Evolutionary conservation across 495 filamentous ascomycete species (phyloP), one percentile per base, ranked within the genome.

Genomic region (Lasiosphaeria miniovina): DNA sequence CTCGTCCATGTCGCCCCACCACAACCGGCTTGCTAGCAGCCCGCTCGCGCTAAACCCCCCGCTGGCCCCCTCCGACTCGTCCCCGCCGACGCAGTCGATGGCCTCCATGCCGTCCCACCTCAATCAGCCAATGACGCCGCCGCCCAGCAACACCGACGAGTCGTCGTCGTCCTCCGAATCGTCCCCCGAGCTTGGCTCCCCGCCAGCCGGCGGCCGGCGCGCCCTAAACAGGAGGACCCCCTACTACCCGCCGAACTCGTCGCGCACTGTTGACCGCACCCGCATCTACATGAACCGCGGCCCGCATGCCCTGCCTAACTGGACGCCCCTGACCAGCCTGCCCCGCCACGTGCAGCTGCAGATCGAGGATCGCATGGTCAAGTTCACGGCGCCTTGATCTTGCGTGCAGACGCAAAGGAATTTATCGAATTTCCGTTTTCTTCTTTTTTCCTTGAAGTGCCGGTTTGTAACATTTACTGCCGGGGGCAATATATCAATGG

Each of bases 171-270:
- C 43, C 11, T 46, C 43, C 43, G 11, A 11, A 8, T 41, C 38
- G 38, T 51, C 49, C 0, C 49, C 49, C 32, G 49, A 51, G 49
- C 7, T 46, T 1, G 43, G 43, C 43, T 31, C 49, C 36, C 5
- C 15, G 24, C 2, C 49, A 6, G 53, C 5, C 5, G 36, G n/a
- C 43, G n/a, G 35, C 60, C 6, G 32, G 61, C 43, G n/a, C 60
- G 8, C 54, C 50, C 6, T 56, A 1, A 52, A 48, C 34, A 55
- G 63, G 4, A 36, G 58, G 8, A 66, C 66, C 6, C 60, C 66
- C 4, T 68, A 68, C 12, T 68, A 68, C 49, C 66, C 66, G 43
- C 66, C 66, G 2, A 68, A 68, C 35, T n/a, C 57, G n/a, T 68
- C 66, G 10, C 51, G 58, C 6, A 63, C 49, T 9, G 52, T 32